A percentile compares a stretch with the other conserved stretches of the same genome.
Conservation (phyloP, 805 yeast species). For the Saturnispora kantuleensis region DNA sequence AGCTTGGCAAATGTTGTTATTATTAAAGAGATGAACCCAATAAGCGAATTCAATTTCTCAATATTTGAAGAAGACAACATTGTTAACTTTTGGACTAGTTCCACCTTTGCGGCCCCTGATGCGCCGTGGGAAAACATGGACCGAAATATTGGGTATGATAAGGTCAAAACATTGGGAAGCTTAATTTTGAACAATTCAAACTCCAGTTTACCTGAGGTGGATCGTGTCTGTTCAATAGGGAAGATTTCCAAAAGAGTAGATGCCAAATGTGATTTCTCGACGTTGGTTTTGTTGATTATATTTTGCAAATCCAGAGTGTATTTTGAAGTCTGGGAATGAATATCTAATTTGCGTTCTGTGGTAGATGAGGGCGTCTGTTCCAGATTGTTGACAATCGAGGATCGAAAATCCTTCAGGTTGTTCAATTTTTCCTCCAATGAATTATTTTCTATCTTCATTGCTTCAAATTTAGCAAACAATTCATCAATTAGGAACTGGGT, state of each 20-base stretch:
- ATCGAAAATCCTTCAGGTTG: background rate
- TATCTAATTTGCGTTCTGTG: too few species aligned
- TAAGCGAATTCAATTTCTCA: constrained; percentile 36
- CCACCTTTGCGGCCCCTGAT: constrained; percentile 5
- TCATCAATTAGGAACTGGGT: background rate
- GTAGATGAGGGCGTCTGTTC: too few species aligned
- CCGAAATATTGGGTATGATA: constrained; percentile 9
- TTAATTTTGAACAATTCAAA: constrained; percentile 26
- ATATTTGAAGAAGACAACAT: constrained; percentile 26
- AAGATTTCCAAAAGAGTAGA: constrained; percentile 21
- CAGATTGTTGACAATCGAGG: too few species aligned
- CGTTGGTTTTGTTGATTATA: constrained; percentile 8
- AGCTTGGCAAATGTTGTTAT: constrained; percentile 32
- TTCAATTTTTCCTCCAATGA: background rate
- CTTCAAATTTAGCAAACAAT: constrained; percentile 2
- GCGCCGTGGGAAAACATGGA: constrained; percentile 6
- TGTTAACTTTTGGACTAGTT: constrained; percentile 11
- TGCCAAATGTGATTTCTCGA: constrained; percentile 22
- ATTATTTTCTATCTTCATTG: constrained; percentile 1
- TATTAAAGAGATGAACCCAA: constrained; percentile 38
- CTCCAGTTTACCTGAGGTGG: constrained; percentile 1
- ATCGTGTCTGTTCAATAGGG: constrained; percentile 21
- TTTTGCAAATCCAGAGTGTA: constrained; percentile 1
- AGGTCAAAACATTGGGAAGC: constrained; percentile 17
- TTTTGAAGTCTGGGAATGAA: background rate